These are phyloP conservation scores for Aristolochia fimbriata DNA, from an alignment of 164 flowering plant species.

Conservation along the genomic window DNA sequence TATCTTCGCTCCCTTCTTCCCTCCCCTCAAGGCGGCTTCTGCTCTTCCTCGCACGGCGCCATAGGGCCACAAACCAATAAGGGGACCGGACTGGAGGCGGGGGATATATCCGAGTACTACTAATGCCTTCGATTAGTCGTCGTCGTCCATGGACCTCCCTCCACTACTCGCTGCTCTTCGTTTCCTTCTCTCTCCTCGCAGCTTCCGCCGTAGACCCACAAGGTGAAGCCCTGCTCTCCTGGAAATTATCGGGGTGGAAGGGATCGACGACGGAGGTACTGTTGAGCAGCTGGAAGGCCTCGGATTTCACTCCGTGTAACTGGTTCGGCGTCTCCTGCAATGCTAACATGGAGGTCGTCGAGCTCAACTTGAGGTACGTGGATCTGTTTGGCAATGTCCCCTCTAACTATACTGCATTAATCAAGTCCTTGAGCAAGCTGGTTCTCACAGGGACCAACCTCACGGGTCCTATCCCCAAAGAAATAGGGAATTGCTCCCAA, in stretches of 20 bases:
- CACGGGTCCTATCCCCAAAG: slow-evolving; percentile 64
- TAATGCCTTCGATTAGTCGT: slow-evolving; percentile 14
- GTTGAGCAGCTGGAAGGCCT: slow-evolving; percentile 54
- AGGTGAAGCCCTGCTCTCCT: slow-evolving; percentile 62
- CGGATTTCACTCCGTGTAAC: slow-evolving; percentile 53
- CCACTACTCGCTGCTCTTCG: slow-evolving; percentile 19
- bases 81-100: slow-evolving; percentile 5
- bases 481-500: slow-evolving; percentile 46
- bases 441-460: slow-evolving; percentile 60
- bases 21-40: slow-evolving; percentile 35
- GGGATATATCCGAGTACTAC: background rate
- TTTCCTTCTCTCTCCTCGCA: slow-evolving; percentile 24
- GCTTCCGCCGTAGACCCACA: slow-evolving; percentile 51
- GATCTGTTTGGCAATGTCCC: slow-evolving; percentile 70
- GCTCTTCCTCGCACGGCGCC: slow-evolving; percentile 39
- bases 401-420: slow-evolving; percentile 51
- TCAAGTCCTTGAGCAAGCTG: slow-evolving; percentile 45
- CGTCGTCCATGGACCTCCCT: slow-evolving; percentile 16
- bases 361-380: slow-evolving; percentile 43
- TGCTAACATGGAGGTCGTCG: slow-evolving; percentile 31
- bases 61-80: slow-evolving; percentile 14
- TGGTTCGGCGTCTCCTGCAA: slow-evolving; percentile 79
- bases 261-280: slow-evolving; percentile 37
- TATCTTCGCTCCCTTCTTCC: slow-evolving; percentile 63
- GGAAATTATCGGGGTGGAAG: slow-evolving; percentile 62